These are phyloP conservation scores for Triangularia setosa DNA, from an alignment of 2,329 filamentous ascomycete species.

Conservation along the genomic window DNA sequence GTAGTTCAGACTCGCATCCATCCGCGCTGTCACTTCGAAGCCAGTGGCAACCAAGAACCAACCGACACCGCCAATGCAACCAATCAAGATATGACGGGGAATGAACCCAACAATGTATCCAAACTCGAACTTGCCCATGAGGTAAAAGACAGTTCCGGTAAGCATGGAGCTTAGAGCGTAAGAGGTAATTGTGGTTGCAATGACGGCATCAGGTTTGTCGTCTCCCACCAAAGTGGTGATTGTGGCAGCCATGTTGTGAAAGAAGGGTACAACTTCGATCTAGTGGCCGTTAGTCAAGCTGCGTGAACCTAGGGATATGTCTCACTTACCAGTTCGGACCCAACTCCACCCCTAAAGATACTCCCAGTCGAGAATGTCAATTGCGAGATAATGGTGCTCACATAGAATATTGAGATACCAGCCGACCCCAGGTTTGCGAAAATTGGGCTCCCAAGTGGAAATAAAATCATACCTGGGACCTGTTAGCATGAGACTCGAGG, in stretches of 20 bases:
- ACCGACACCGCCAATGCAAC: conserved; percentile 94
- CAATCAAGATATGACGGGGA: conserved; percentile 90
- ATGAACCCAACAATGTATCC: conserved; percentile 97
- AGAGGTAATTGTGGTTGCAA: conserved; percentile 89
- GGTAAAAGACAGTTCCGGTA: conserved; percentile 86
- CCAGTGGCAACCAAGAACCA: conserved; percentile 92
- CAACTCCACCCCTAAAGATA: conserved; percentile 84
- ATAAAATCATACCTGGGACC: conserved; percentile 76
- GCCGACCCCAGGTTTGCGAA: conserved; percentile 85
- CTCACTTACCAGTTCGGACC: conserved; percentile 76
- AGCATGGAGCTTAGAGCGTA: conserved; percentile 88
- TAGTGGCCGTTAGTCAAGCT: conserved; percentile 29
- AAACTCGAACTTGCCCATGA: conserved; percentile 81
- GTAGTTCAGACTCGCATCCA: conserved; percentile 82
- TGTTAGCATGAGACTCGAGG: conserved; percentile 2
- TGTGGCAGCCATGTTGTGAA: conserved; percentile 94
- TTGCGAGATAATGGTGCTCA: conserved; percentile 93
- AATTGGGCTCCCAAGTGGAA: conserved; percentile 81
- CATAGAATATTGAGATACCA: conserved; percentile 97
- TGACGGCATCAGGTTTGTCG: conserved; percentile 76
- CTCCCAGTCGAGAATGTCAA: conserved; percentile 84
- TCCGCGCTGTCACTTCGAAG: conserved; percentile 84
- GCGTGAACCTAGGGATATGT: neutral
- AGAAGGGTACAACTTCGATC: conserved; percentile 98
- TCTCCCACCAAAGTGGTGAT: conserved; percentile 76